A percentile compares a stretch with the other conserved stretches of the same genome.
These are phyloP conservation scores for Nakazawaea anatomiae DNA, from an alignment of 805 yeast species.

Conservation along the genomic window DNA sequence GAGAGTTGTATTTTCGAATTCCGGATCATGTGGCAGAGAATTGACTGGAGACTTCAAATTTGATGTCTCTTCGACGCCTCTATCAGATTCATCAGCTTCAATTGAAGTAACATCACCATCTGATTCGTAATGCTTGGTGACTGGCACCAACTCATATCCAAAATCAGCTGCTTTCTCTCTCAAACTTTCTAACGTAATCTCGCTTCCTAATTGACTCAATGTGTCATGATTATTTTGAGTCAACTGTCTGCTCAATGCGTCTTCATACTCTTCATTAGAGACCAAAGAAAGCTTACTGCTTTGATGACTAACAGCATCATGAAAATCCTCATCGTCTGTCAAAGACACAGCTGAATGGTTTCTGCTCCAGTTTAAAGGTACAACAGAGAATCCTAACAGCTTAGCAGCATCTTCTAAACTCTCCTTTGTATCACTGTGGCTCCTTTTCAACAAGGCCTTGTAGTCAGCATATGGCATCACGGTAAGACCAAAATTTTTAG, in stretches of 20 bases:
- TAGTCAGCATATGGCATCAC: constrained; percentile 41
- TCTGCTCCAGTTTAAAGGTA: constrained; percentile 2
- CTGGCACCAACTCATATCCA: constrained; percentile 29
- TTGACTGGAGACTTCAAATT: not conserved
- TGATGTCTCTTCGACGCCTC: not conserved
- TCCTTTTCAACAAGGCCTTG: constrained; percentile 24
- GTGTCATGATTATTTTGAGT: constrained; percentile 7
- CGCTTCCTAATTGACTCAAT: constrained; percentile 12
- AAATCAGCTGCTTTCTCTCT: constrained; percentile 27
- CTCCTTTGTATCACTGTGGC: not conserved
- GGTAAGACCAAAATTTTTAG: constrained; percentile 36
- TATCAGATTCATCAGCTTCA: constrained; percentile 14
- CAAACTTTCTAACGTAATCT: constrained; percentile 23
- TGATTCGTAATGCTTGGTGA: constrained; percentile 13
- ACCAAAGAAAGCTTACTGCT: constrained; percentile 11
- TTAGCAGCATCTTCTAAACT: constrained; percentile 6
- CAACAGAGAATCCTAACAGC: constrained; percentile 8
- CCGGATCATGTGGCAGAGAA: not conserved
- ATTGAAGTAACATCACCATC: constrained; percentile 17
- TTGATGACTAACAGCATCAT: constrained; percentile 12
- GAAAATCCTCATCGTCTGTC: constrained; percentile 11
- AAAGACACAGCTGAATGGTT: not conserved
- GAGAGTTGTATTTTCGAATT: not conserved
- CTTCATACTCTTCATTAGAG: constrained; percentile 8
- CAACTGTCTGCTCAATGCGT: constrained; percentile 13